Evolutionary conservation across 768 basidiomycete species (phyloP).

Genomic region (Amanita rimosa): DNA sequence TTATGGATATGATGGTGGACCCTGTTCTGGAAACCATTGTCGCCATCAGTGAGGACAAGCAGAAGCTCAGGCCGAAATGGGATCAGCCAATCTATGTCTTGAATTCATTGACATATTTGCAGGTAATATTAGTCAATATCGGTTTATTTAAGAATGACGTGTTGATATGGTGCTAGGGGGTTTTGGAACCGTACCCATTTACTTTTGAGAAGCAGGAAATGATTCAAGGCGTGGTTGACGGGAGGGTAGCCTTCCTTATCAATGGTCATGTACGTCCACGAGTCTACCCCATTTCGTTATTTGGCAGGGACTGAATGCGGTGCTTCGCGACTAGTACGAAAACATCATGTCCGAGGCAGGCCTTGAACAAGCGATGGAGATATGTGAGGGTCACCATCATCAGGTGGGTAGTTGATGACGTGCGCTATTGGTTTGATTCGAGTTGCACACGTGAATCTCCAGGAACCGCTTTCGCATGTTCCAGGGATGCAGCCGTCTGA

Average conservation of each 20-base stretch:
- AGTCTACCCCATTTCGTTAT: background rate
- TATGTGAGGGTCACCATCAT: constrained; percentile 26
- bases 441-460: background rate
- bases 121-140: constrained; percentile 30
- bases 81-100: constrained; percentile 76
- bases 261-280: constrained; percentile 72
- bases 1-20: constrained; percentile 78
- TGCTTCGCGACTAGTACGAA: constrained; percentile 24
- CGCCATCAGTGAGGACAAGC: constrained; percentile 55
- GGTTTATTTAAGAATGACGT: background rate
- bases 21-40: constrained; percentile 73
- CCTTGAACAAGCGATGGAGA: constrained; percentile 32
- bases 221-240: constrained; percentile 51
- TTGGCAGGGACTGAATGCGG: background rate
- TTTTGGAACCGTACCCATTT: constrained; percentile 60
- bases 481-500: constrained; percentile 53
- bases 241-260: constrained; percentile 51
- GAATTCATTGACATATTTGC: constrained; percentile 77
- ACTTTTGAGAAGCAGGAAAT: constrained; percentile 46
- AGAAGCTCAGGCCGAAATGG: constrained; percentile 47
- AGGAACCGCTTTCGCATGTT: constrained; percentile 68
- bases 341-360: constrained; percentile 46
- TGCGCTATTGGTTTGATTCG: background rate
- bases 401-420: constrained; percentile 21
- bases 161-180: constrained; percentile 28